Base-by-base conservation (phyloP, 164 flowering plant genomes). In the Stephania cephalantha region DNA sequence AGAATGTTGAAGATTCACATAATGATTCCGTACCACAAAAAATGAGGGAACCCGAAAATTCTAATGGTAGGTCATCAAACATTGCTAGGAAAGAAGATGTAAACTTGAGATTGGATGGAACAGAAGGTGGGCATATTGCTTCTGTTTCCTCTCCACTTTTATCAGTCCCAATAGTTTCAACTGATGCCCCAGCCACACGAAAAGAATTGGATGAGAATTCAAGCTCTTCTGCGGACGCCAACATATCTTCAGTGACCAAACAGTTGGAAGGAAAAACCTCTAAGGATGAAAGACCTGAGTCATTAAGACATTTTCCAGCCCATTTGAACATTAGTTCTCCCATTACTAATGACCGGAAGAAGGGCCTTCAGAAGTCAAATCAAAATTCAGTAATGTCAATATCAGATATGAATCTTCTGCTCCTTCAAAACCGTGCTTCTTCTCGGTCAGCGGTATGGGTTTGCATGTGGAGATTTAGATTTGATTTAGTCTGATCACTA, bases 371-470 rank as follows among this genome's bases (percentile, higher is more conserved):
- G 79, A 78, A 83, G 15, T 80, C 83, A 85, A 91, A 92, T 46
- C 91, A 90, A 66, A 85, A 82, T 46, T 80, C 93, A 50, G 81
- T 86, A 72, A 85, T 81, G n/a, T 65, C 85, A 45, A 79, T 87
- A 66, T 44, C 83, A 69, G 86, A 88, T 79, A 89, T 90, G 97
- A 83, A 87, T 73, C 79, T 61, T 29, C 72, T 86, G 77, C 76
- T 89, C 72, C 75, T 78, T 70, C 81, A 86, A 50, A 84, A 83
- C 69, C 92, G 86, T 68, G 79, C 81, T 63, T 85, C 88, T 75
- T 86, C 90, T 10, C 87, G 83, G 76, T 78, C 90, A 46, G 81
- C 84, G 94, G 97, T 92, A 86, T 73, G 74, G 10, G 7, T 45
- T 68, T 48, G 46, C 22, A 15, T 13, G 31, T 35, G 25, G 35